phyloP scores from a whole-genome alignment of 768 basidiomycete species.

The Exidia glandulosa region DNA sequence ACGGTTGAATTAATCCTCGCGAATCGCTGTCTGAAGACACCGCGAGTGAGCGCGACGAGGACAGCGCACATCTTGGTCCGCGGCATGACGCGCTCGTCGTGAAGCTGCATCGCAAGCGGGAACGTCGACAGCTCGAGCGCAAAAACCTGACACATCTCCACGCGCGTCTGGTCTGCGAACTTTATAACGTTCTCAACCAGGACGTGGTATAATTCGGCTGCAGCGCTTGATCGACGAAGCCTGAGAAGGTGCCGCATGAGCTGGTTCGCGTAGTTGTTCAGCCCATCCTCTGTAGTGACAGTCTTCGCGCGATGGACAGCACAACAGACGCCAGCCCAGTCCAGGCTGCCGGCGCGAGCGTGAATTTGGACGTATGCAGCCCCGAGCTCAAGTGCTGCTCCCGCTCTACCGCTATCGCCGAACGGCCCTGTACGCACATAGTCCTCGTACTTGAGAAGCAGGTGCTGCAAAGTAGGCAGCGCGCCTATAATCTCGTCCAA shows the following conservation, averaged over 20 bases:
- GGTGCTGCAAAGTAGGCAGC: neutral
- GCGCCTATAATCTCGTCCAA: conserved; percentile 16
- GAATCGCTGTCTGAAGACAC: neutral
- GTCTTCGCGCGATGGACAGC: neutral
- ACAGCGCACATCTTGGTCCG: neutral
- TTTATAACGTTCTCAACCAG: neutral
- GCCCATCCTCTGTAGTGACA: neutral
- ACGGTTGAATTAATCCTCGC: neutral
- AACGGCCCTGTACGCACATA: neutral
- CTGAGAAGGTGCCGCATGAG: neutral
- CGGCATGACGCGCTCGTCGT: neutral
- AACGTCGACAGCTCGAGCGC: neutral
- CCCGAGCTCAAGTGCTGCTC: neutral
- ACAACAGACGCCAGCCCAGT: neutral
- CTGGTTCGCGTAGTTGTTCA: neutral
- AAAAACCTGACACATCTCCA: neutral
- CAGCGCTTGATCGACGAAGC: neutral
- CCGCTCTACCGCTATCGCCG: neutral
- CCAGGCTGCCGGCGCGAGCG: neutral
- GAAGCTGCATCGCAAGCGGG: neutral
- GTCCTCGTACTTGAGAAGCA: neutral
- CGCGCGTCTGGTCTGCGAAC: neutral
- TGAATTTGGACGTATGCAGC: neutral
- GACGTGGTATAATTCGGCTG: neutral
- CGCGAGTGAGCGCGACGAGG: neutral